phyloP scores from a whole-genome alignment of 768 basidiomycete species.

The Leccinellum albellum region DNA sequence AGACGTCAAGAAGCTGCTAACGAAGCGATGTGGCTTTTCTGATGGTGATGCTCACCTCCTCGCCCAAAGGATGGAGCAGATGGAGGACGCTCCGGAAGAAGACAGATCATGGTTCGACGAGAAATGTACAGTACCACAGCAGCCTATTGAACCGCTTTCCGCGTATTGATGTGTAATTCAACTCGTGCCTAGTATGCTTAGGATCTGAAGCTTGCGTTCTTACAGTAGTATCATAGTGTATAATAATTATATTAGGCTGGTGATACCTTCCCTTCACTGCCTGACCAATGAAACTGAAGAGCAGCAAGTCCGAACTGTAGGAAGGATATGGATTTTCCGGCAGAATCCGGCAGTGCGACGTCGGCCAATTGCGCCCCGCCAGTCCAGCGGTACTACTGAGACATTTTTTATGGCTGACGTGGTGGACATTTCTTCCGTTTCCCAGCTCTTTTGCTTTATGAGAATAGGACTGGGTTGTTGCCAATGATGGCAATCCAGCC shows the following conservation, averaged over 20 bases:
- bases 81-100: constrained; percentile 9
- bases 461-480: no score
- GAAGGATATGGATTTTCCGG: no score
- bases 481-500: no score
- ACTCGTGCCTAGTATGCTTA: not conserved
- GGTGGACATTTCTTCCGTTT: no score
- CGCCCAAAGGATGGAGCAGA: constrained; percentile 17
- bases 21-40: constrained; percentile 23
- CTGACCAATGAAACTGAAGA: no score
- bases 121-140: constrained; percentile 6
- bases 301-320: no score
- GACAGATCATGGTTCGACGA: constrained; percentile 19
- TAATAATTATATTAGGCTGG: not conserved
- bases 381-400: no score
- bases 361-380: no score
- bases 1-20: constrained; percentile 20
- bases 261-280: not conserved
- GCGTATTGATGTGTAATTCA: not conserved
- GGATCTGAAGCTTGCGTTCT: not conserved
- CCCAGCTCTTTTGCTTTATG: no score
- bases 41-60: constrained; percentile 16
- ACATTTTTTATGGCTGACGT: no score
- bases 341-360: no score
- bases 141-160: not conserved
- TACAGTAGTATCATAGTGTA: not conserved